A percentile compares a stretch with the other conserved stretches of the same genome.
Conservation (phyloP, 495 filamentous ascomycete genomes). For the Lophiostoma macrostomum region DNA sequence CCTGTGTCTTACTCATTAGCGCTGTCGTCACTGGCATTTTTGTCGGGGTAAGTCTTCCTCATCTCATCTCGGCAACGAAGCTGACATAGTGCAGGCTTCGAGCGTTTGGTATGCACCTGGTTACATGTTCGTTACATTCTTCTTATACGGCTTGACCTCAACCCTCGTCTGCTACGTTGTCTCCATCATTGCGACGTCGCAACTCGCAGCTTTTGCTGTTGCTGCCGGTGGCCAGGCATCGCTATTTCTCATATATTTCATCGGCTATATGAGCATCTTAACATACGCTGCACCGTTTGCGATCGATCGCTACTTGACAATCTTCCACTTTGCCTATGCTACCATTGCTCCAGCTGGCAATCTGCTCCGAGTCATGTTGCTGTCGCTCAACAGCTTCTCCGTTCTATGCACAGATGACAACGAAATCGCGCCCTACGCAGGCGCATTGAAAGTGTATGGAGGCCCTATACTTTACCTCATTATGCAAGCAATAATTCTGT, state of each 20-base stretch:
- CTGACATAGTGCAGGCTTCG: constrained; percentile 39
- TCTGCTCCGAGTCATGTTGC: constrained; percentile 65
- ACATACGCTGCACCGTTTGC: constrained; percentile 63
- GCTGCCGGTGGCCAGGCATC: constrained; percentile 64
- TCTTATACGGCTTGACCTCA: constrained; percentile 71
- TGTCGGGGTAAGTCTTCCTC: constrained; percentile 42
- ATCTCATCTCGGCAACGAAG: neutral
- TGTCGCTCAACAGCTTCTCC: constrained; percentile 75
- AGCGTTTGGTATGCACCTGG: constrained; percentile 68
- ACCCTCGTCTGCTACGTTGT: constrained; percentile 70
- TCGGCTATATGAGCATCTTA: constrained; percentile 59
- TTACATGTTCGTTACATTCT: constrained; percentile 73
- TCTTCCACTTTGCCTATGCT: constrained; percentile 68
- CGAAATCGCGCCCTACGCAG: constrained; percentile 62
- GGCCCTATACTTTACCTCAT: constrained; percentile 79
- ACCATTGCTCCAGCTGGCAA: constrained; percentile 68
- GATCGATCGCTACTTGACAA: constrained; percentile 57
- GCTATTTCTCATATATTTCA: constrained; percentile 30
- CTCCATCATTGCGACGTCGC: constrained; percentile 64
- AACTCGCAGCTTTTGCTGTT: constrained; percentile 72
- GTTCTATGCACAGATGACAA: constrained; percentile 62
- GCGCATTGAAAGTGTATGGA: constrained; percentile 68
- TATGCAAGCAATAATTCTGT: constrained; percentile 63
- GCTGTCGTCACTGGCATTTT: constrained; percentile 66
- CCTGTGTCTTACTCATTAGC: constrained; percentile 60